Evolutionary conservation across 73 alveolate species (phyloP).

Genomic region (Paraurostyla sp.): DNA sequence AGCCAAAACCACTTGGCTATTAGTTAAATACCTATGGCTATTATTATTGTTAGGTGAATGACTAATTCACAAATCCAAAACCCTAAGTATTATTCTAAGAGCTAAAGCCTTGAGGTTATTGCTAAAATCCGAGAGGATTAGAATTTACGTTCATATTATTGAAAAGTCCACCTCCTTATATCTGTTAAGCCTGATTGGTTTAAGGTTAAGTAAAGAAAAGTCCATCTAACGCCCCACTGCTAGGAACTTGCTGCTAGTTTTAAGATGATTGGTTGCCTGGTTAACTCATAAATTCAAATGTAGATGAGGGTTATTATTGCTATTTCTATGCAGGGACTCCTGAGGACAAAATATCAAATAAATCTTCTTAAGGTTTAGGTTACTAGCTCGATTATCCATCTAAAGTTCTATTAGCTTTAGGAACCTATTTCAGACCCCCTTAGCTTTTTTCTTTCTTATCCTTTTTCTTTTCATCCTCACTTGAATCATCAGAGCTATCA

Average conservation of each 20-base stretch:
- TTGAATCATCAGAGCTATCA: background rate
- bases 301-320: background rate
- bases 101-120: too few species aligned
- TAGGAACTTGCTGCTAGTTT: too few species aligned
- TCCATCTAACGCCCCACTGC: background rate
- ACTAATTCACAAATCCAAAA: too few species aligned
- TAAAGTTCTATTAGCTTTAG: background rate
- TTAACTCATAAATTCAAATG: too few species aligned
- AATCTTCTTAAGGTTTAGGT: background rate
- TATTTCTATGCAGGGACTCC: background rate
- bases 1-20: too few species aligned
- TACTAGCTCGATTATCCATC: background rate
- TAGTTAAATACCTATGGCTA: too few species aligned
- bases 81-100: too few species aligned
- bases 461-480: slow-evolving; percentile 20
- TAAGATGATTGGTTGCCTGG: too few species aligned
- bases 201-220: background rate
- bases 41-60: too few species aligned
- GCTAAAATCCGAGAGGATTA: too few species aligned
- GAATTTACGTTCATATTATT: slow-evolving; percentile 10
- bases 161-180: background rate
- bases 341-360: background rate
- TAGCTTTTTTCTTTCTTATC: too few species aligned
- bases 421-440: background rate
- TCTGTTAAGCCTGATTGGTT: background rate